Percentiles rank a stretch among this genome's conserved stretches.
These are phyloP conservation scores for Lippia alba DNA, from an alignment of 305 asterid genomes.

Conservation along the genomic window DNA sequence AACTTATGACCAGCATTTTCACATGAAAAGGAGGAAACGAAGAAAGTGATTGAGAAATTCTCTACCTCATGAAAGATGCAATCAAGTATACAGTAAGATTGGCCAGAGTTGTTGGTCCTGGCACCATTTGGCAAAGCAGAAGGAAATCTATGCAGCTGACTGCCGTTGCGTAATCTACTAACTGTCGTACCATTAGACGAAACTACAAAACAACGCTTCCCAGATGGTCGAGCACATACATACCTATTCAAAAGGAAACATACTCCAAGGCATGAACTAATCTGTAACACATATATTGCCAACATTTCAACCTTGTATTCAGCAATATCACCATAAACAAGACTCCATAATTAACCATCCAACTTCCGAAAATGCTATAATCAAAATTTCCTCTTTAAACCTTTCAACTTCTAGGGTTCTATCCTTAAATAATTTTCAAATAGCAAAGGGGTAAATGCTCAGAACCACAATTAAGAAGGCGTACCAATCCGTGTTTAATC, in stretches of 20 bases:
- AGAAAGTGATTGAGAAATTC: slow-evolving; percentile 17
- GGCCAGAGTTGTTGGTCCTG: slow-evolving; percentile 66
- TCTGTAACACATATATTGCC: no score
- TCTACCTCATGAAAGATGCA: slow-evolving; percentile 95
- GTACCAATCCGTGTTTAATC: slow-evolving; percentile 70
- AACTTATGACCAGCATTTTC: slow-evolving; percentile 29
- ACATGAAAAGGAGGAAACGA: slow-evolving; percentile 18
- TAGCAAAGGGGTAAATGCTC: background rate
- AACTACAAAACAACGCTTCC: slow-evolving; percentile 91
- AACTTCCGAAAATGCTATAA: slow-evolving; percentile 1
- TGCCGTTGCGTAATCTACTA: slow-evolving; percentile 83
- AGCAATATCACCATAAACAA: no score
- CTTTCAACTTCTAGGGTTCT: background rate
- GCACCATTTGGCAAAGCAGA: slow-evolving; percentile 92
- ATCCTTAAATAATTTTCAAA: background rate
- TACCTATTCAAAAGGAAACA: slow-evolving; percentile 57
- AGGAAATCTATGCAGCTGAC: slow-evolving; percentile 85
- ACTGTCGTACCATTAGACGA: slow-evolving; percentile 84
- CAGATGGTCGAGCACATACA: slow-evolving; percentile 88
- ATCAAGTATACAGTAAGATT: slow-evolving; percentile 88
- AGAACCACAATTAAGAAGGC: background rate
- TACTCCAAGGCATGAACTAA: slow-evolving; percentile 17
- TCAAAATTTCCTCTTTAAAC: slow-evolving; percentile 13
- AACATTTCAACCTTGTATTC: no score
- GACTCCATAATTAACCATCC: background rate